phyloP scores from a whole-genome alignment of 176 grass and related monocot species.

The Metroxylon sagu region DNA sequence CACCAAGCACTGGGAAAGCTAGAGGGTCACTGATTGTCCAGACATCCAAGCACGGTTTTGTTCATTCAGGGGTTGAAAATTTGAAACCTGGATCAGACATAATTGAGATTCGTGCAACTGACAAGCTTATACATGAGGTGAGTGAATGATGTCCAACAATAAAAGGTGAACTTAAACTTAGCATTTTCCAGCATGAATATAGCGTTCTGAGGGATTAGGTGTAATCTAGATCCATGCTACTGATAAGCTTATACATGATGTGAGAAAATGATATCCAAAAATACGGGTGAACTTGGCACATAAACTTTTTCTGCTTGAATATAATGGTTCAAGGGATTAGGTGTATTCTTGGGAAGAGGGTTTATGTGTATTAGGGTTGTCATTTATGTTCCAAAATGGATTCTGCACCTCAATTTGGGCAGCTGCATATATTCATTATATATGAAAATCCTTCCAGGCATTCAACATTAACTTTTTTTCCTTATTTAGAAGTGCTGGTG shows the following conservation, averaged over 20 bases:
- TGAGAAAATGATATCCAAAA: slow-evolving; percentile 1
- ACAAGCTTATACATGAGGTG: slow-evolving; percentile 42
- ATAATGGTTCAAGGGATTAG: no score
- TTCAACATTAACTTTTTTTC: slow-evolving; percentile 1
- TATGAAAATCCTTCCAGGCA: not conserved
- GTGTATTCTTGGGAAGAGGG: no score
- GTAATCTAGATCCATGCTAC: slow-evolving; percentile 34
- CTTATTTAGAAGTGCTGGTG: not conserved
- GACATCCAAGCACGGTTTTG: slow-evolving; percentile 5
- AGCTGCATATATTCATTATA: no score
- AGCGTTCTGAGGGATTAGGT: not conserved
- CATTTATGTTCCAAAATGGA: no score
- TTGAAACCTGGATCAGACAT: slow-evolving; percentile 19
- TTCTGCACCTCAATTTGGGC: no score
- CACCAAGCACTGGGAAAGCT: slow-evolving; percentile 19
- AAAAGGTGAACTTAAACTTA: no score
- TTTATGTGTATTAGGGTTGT: no score
- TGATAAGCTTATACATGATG: slow-evolving; percentile 31
- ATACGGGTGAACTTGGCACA: no score
- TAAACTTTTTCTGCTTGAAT: no score
- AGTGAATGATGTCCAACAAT: not conserved
- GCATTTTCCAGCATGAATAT: no score
- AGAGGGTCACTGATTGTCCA: slow-evolving; percentile 2
- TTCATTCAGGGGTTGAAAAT: slow-evolving; percentile 10
- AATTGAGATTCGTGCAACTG: slow-evolving; percentile 36